Base-by-base conservation (phyloP, 1,139 yeast genomes). In the Geotrichum cucujoidarum region DNA sequence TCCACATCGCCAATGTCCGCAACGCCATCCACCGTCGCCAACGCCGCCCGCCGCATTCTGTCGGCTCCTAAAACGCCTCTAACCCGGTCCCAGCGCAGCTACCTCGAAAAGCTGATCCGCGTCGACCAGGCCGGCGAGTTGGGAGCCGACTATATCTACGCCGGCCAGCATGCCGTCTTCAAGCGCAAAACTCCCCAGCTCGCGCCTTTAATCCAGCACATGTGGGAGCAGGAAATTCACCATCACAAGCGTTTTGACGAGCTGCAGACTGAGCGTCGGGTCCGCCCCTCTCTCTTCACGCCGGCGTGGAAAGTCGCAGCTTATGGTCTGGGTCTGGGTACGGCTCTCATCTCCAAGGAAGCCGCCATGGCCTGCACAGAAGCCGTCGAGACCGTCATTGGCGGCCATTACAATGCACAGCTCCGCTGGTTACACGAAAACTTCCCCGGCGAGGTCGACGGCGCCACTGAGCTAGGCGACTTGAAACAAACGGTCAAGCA, bases 311-410 rank as follows among this genome's bases (percentile, higher is more conserved):
- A 86, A 63, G 69, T 78, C 0, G 97, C 97, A 2, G 97, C 98
- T 0, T 74, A 84, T 48, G 82, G 83, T 0, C 73, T 92, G 69
- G 99, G 99, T 2, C 80, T 80, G 1, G 84, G 83, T 0, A 92
- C 98, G 0, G 97, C 96, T 0, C 60, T 85, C 47, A 69, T 90
- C 55, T 85, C 96, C 24, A 87, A 88, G 60, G 96, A 92, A 63
- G 97, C 97, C 1, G 98, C 98, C 1, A 92, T 92, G 99, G 98
- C 98, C 0, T 94, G 99, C 63, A 92, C 99, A 0, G 97, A 90
- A 53, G 98, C 98, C 0, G 98, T 92, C 0, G 99, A 92, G 67
- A 94, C 98, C 0, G 97, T 94, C 1, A 94, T 92, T 65, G 99
- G 98, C 1, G 86, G 87, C 1, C 99, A 92, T 65, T 92, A 92